Percentiles rank a stretch among this genome's conserved stretches.
phyloP scores from a whole-genome alignment of 2,329 filamentous ascomycete species.

The Xylariaceae sp. region DNA sequence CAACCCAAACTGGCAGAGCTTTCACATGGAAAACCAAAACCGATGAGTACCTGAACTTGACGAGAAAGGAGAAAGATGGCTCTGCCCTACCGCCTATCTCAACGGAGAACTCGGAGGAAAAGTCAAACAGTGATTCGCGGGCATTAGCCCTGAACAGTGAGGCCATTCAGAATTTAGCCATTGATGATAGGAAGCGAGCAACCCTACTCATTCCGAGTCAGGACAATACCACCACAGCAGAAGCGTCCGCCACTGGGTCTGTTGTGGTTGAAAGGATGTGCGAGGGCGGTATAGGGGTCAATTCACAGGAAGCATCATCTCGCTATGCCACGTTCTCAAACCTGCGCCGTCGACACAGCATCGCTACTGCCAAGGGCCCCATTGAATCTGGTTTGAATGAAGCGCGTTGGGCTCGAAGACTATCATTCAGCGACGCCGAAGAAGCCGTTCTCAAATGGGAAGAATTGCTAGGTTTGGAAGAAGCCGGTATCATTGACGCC shows the following conservation, averaged over 20 bases:
- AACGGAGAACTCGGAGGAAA: conserved; percentile 14
- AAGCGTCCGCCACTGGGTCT: conserved; percentile 54
- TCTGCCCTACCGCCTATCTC: conserved; percentile 18
- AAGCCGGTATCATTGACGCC: conserved; percentile 32
- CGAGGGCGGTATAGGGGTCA: conserved; percentile 54
- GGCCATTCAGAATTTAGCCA: conserved; percentile 11
- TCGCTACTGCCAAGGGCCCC: conserved; percentile 35
- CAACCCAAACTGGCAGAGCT: conserved; percentile 42
- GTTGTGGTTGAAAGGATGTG: conserved; percentile 53
- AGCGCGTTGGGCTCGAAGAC: conserved; percentile 61
- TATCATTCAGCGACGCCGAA: conserved; percentile 72
- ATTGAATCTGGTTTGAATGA: conserved; percentile 43
- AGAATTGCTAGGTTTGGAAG: conserved; percentile 43
- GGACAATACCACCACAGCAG: conserved; percentile 34
- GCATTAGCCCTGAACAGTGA: conserved; percentile 17
- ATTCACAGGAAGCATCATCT: conserved; percentile 45
- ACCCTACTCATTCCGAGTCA: conserved; percentile 20
- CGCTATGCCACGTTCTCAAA: conserved; percentile 41
- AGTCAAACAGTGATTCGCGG: conserved; percentile 13
- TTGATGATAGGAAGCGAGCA: conserved; percentile 23
- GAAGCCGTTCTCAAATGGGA: conserved; percentile 68
- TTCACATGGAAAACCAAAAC: conserved; percentile 63
- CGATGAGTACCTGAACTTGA: conserved; percentile 48
- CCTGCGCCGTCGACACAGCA: conserved; percentile 59
- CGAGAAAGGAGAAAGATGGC: conserved; percentile 35